Conservation (phyloP, 2,329 filamentous ascomycete genomes). For the Phoma herbarum region DNA sequence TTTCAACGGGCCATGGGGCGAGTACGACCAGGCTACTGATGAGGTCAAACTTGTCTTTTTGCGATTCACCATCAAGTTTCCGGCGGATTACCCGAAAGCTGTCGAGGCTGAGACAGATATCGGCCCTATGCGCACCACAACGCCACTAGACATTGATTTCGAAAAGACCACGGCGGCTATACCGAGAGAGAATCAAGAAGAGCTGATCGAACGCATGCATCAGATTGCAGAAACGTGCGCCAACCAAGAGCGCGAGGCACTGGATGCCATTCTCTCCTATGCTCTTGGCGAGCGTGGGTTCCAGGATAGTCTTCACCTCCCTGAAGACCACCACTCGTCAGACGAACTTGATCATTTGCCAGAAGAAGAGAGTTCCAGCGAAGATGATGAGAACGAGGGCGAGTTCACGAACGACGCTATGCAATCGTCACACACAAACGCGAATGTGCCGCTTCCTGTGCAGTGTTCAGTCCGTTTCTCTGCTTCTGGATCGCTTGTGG, state of each 20-base stretch:
- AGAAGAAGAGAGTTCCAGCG: slow-evolving; percentile 80
- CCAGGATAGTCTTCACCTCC: slow-evolving; percentile 62
- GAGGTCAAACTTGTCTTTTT: slow-evolving; percentile 61
- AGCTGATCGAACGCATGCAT: slow-evolving; percentile 60
- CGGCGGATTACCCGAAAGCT: slow-evolving; percentile 63
- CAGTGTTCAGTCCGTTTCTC: slow-evolving; percentile 67
- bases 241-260: slow-evolving; percentile 61
- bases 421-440: slow-evolving; percentile 65
- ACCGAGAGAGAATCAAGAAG: slow-evolving; percentile 59
- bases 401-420: slow-evolving; percentile 58
- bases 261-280: slow-evolving; percentile 70
- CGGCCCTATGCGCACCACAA: slow-evolving; percentile 48
- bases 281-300: slow-evolving; percentile 66
- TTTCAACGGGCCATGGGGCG: slow-evolving; percentile 68
- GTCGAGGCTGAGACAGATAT: slow-evolving; percentile 46
- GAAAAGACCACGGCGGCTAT: slow-evolving; percentile 66
- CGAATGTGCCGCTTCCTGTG: slow-evolving; percentile 70
- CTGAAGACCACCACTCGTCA: slow-evolving; percentile 64
- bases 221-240: slow-evolving; percentile 65
- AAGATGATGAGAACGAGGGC: slow-evolving; percentile 75
- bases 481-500: slow-evolving; percentile 63
- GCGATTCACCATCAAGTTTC: slow-evolving; percentile 67
- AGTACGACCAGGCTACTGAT: slow-evolving; percentile 41
- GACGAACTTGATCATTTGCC: slow-evolving; percentile 45
- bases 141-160: slow-evolving; percentile 60